Evolutionary conservation across 805 yeast genomes (phyloP).

Genomic region (Lachancea nothofagi): DNA sequence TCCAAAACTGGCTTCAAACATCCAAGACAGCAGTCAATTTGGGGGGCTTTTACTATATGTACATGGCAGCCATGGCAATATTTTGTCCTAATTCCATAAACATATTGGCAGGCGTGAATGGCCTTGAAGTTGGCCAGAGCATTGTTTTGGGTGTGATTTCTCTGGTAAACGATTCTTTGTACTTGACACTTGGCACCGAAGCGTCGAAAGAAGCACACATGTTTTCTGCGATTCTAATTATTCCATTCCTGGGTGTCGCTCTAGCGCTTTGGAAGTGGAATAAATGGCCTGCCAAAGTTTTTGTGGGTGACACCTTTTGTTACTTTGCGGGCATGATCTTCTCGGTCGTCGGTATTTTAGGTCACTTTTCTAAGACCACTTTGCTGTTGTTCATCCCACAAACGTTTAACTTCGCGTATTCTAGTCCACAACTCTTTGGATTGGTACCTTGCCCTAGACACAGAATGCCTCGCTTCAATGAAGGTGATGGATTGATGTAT

Average conservation of each 20-base stretch:
- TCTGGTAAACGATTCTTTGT: slow-evolving; percentile 70
- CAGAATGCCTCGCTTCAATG: slow-evolving; percentile 75
- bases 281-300: slow-evolving; percentile 87
- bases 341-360: slow-evolving; percentile 92
- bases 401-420: slow-evolving; percentile 81
- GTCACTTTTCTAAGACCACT: slow-evolving; percentile 93
- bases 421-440: slow-evolving; percentile 86
- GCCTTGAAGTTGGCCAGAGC: slow-evolving; percentile 94
- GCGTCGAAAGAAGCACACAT: slow-evolving; percentile 77
- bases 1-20: slow-evolving; percentile 39
- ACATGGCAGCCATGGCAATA: slow-evolving; percentile 88
- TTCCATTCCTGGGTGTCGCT: slow-evolving; percentile 86
- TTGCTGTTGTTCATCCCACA: slow-evolving; percentile 85
- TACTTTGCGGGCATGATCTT: slow-evolving; percentile 98
- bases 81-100: slow-evolving; percentile 96
- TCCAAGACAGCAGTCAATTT: slow-evolving; percentile 50
- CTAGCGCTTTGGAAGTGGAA: slow-evolving; percentile 70
- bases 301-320: slow-evolving; percentile 98
- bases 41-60: slow-evolving; percentile 72
- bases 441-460: slow-evolving; percentile 94
- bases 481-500: slow-evolving; percentile 62
- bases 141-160: slow-evolving; percentile 68
- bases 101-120: slow-evolving; percentile 93
- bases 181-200: slow-evolving; percentile 45
- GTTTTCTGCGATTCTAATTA: slow-evolving; percentile 68